Percentiles rank a stretch among this genome's conserved stretches.
Evolutionary conservation across 352 stramenopile genomes (phyloP).

Genomic region (Globisporangium splendens): DNA sequence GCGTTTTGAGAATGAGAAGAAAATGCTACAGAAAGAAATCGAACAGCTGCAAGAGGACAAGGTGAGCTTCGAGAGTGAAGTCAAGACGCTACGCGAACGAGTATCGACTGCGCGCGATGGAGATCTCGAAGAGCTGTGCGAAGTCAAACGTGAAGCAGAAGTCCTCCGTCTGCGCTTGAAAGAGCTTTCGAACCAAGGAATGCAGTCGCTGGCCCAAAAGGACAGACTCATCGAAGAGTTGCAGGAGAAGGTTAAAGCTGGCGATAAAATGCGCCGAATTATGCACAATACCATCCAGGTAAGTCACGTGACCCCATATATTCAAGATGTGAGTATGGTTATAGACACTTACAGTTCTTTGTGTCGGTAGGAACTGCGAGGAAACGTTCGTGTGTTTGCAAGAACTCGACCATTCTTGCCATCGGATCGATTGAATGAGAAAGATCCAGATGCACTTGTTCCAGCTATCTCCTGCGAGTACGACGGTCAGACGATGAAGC

Average conservation of each 20-base stretch:
- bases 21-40: constrained; percentile 34
- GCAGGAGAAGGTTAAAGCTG: constrained; percentile 67
- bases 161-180: constrained; percentile 63
- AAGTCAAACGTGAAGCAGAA: constrained; percentile 68
- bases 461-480: constrained; percentile 65
- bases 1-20: constrained; percentile 36
- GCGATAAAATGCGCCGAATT: constrained; percentile 84
- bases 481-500: constrained; percentile 63
- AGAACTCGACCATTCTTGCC: constrained; percentile 90
- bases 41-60: constrained; percentile 70
- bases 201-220: constrained; percentile 66
- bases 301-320: constrained; percentile 1
- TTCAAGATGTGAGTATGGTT: not conserved
- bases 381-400: constrained; percentile 98
- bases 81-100: constrained; percentile 55
- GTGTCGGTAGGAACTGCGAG: constrained; percentile 91
- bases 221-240: constrained; percentile 67
- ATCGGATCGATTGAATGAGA: constrained; percentile 57
- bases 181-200: constrained; percentile 57
- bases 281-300: constrained; percentile 98
- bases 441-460: constrained; percentile 27
- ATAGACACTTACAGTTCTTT: not conserved
- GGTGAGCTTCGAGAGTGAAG: constrained; percentile 69
- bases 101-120: constrained; percentile 49
- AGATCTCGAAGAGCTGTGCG: constrained; percentile 66